Evolutionary conservation across 2,329 filamentous ascomycete genomes (phyloP).

Genomic region (Hypoxylon sp.): DNA sequence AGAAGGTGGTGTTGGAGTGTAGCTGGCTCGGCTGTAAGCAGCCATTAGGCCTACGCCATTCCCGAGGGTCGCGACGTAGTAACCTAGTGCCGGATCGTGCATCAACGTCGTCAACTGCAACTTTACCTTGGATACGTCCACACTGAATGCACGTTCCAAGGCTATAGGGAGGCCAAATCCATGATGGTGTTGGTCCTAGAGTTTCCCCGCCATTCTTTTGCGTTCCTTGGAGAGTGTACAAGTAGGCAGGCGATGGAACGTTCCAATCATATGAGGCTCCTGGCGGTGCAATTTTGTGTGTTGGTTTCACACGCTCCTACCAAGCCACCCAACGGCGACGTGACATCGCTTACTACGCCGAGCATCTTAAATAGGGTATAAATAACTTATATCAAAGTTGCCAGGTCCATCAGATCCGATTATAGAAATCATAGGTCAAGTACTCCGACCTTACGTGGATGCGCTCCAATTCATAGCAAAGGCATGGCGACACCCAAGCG

Average conservation of each 20-base stretch:
- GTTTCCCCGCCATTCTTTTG: slow-evolving; percentile 1
- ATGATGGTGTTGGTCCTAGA: slow-evolving; percentile 5
- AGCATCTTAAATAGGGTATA: background rate
- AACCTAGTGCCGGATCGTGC: background rate
- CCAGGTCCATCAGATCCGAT: background rate
- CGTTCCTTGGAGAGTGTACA: background rate
- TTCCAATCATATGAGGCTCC: slow-evolving; percentile 22
- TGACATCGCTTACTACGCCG: slow-evolving; percentile 20
- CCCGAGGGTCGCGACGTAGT: slow-evolving; percentile 20
- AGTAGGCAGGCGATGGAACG: slow-evolving; percentile 29
- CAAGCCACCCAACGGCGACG: slow-evolving; percentile 18
- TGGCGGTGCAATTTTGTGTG: background rate
- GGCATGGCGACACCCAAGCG: background rate
- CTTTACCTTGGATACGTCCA: slow-evolving; percentile 9
- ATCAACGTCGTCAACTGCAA: background rate
- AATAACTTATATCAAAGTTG: slow-evolving; percentile 3
- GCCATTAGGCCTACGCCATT: slow-evolving; percentile 9
- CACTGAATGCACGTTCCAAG: slow-evolving; percentile 6
- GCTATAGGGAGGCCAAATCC: background rate
- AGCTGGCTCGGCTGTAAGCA: slow-evolving; percentile 15
- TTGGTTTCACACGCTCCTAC: slow-evolving; percentile 22
- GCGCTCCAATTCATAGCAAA: background rate
- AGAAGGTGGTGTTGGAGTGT: slow-evolving; percentile 29
- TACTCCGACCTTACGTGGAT: background rate
- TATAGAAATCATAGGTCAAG: background rate